Evolutionary conservation across 1,284 basidiomycete species (phyloP).

Genomic region (Earliella scabrosa): DNA sequence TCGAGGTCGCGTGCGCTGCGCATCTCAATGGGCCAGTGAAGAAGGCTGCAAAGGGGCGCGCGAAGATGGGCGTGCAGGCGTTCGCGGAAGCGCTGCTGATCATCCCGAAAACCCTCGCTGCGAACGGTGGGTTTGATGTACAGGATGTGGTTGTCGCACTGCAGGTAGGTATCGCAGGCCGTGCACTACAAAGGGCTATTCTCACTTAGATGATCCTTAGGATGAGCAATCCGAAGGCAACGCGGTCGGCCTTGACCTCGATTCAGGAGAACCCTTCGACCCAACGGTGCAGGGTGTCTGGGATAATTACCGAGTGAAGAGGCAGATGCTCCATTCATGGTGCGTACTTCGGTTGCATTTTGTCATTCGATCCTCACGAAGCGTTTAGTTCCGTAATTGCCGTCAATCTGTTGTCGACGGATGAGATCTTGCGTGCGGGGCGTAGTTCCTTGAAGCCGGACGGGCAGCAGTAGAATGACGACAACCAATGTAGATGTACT

Average conservation of each 20-base stretch:
- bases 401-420: conserved; percentile 92
- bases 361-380: conserved; percentile 18
- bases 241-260: conserved; percentile 88
- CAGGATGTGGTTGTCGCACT: conserved; percentile 93
- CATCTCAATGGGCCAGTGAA: conserved; percentile 85
- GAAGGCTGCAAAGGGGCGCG: conserved; percentile 90
- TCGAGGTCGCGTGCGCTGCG: conserved; percentile 92
- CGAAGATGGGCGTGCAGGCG: conserved; percentile 97
- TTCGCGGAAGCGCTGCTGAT: conserved; percentile 95
- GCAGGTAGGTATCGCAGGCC: conserved; percentile 57
- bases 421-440: conserved; percentile 95
- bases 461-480: conserved; percentile 55
- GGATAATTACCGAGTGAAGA: conserved; percentile 99
- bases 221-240: conserved; percentile 95
- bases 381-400: conserved; percentile 90
- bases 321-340: conserved; percentile 98
- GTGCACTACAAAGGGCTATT: conserved; percentile 14
- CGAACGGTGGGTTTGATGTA: conserved; percentile 97
- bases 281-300: conserved; percentile 95
- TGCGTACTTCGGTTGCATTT: conserved; percentile 43
- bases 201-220: conserved; percentile 42
- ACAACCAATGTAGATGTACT: conserved; percentile 18
- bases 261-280: conserved; percentile 96
- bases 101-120: conserved; percentile 96
- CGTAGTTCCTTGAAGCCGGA: conserved; percentile 87